A percentile compares a stretch with the other conserved stretches of the same genome.
phyloP scores from a whole-genome alignment of 257 asterid species.

The Nicotiana undulata region DNA sequence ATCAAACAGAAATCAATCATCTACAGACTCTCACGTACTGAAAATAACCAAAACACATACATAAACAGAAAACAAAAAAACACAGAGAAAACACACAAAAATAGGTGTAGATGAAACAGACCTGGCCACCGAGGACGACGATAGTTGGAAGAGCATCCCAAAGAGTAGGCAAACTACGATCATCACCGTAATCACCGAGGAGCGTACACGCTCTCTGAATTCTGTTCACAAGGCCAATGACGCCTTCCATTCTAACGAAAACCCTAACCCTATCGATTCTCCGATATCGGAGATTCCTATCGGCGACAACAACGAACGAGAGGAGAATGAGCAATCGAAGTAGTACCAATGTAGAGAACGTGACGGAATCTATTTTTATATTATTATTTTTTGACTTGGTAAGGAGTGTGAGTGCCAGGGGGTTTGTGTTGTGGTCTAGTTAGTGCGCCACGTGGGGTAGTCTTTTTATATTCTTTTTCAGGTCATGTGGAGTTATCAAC shows the following conservation, averaged over 20 bases:
- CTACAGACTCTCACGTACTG: not conserved
- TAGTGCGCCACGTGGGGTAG: constrained; percentile 22
- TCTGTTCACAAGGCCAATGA: constrained; percentile 28
- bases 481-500: not conserved
- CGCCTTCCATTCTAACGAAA: constrained; percentile 18
- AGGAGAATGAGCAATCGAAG: not conserved
- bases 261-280: not conserved
- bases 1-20: not conserved
- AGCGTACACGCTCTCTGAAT: constrained; percentile 32
- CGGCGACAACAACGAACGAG: not conserved
- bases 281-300: not conserved
- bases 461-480: not conserved
- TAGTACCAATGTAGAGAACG: not conserved
- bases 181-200: constrained; percentile 33
- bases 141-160: constrained; percentile 42
- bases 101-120: not conserved
- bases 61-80: not conserved
- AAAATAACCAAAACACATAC: not conserved
- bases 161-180: constrained; percentile 31
- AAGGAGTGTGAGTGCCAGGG: not conserved
- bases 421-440: not conserved
- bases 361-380: constrained; percentile 19
- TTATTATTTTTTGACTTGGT: not conserved
- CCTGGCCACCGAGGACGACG: constrained; percentile 46
- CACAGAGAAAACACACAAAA: not conserved